Conservation (phyloP, 192 early-diverging fungal species). For the Radiomyces spectabilis region DNA sequence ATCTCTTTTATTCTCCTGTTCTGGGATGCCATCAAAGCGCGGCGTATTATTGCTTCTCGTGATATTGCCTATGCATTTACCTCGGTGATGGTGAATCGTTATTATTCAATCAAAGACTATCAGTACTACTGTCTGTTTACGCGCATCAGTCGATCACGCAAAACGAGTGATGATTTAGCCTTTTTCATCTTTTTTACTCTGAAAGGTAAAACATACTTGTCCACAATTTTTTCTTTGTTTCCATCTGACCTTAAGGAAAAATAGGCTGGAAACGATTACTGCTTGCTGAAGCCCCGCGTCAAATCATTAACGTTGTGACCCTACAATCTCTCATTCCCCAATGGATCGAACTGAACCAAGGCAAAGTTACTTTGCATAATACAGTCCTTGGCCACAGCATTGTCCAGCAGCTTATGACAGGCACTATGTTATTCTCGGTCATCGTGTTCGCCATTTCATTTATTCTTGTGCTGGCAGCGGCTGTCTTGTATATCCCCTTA, state of each 20-base stretch:
- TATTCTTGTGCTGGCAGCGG: slow-evolving; percentile 51
- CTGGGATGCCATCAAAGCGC: slow-evolving; percentile 62
- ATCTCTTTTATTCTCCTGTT: slow-evolving; percentile 61
- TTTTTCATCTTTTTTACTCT: slow-evolving; percentile 84
- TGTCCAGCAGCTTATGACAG: slow-evolving; percentile 21
- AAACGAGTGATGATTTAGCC: slow-evolving; percentile 57
- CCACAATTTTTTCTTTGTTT: no score
- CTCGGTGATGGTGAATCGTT: slow-evolving; percentile 62
- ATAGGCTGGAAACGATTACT: slow-evolving; percentile 79
- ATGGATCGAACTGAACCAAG: slow-evolving; percentile 18
- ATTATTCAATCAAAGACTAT: slow-evolving; percentile 69
- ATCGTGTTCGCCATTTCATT: slow-evolving; percentile 44
- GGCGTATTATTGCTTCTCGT: slow-evolving; percentile 48
- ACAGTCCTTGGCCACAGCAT: slow-evolving; percentile 5
- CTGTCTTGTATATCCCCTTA: slow-evolving; percentile 71
- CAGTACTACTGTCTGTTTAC: slow-evolving; percentile 77
- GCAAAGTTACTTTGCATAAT: slow-evolving; percentile 3
- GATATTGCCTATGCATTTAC: slow-evolving; percentile 78
- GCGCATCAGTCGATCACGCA: slow-evolving; percentile 60
- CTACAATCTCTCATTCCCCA: slow-evolving; percentile 28
- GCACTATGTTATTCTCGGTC: slow-evolving; percentile 52
- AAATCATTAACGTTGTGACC: slow-evolving; percentile 57
- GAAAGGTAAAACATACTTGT: slow-evolving; percentile 46
- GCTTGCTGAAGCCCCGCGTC: slow-evolving; percentile 81
- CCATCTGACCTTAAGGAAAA: no score